phyloP scores from a whole-genome alignment of 2,329 filamentous ascomycete species.

The Davidsoniella eucalypti region DNA sequence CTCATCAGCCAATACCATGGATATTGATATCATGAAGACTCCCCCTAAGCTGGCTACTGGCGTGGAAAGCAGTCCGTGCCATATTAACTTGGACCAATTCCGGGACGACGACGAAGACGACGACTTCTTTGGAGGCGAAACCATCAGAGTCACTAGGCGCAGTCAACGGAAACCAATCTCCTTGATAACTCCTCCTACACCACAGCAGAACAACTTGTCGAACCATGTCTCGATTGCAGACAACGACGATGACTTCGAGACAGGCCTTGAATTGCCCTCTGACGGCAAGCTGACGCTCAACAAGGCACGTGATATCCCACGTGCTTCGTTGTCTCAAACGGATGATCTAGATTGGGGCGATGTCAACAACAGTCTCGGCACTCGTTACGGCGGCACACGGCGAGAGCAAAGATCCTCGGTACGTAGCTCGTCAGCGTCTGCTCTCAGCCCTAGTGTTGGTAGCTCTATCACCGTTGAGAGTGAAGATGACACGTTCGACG shows the following conservation, averaged over 20 bases:
- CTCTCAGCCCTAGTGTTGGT: conserved; percentile 79
- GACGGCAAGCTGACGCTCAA: conserved; percentile 50
- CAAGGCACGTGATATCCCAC: conserved; percentile 42
- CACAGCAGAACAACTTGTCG: conserved; percentile 23
- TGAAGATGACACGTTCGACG: conserved; percentile 82
- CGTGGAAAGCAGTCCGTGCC: not conserved
- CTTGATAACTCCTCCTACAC: conserved; percentile 39
- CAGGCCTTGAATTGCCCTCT: conserved; percentile 54
- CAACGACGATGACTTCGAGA: conserved; percentile 51
- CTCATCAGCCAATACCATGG: conserved; percentile 35
- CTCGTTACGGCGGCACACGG: conserved; percentile 72
- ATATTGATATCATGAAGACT: conserved; percentile 26
- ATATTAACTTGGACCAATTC: conserved; percentile 44
- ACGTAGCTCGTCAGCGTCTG: conserved; percentile 73
- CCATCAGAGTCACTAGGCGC: conserved; percentile 51
- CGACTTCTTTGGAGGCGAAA: conserved; percentile 49
- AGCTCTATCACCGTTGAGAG: conserved; percentile 86
- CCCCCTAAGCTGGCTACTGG: conserved; percentile 2
- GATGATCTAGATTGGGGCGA: conserved; percentile 92
- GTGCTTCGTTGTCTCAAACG: conserved; percentile 32
- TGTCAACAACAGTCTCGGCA: conserved; percentile 82
- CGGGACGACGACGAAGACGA: conserved; percentile 45
- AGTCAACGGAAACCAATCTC: conserved; percentile 36
- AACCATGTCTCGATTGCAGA: conserved; percentile 14
- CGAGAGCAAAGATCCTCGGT: conserved; percentile 57